A percentile compares a stretch with the other conserved stretches of the same genome.
Evolutionary conservation across 2,329 filamentous ascomycete species (phyloP).

Genomic region (Fusarium avenaceum): DNA sequence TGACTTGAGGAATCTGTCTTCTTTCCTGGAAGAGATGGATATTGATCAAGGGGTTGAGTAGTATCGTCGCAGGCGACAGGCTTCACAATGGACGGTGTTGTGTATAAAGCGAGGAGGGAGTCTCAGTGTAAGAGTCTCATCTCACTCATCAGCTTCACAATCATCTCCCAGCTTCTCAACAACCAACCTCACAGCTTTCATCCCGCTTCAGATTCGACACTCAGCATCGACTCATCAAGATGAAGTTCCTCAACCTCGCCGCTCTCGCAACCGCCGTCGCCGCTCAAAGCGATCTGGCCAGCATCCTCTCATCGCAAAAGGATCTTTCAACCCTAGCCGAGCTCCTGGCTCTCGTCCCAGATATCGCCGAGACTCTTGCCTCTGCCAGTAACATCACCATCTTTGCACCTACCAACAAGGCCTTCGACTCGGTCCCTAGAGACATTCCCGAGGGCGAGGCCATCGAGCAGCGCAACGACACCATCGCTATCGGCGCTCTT

Average conservation of each 20-base stretch:
- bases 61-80: not conserved
- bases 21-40: not conserved
- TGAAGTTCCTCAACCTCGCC: slow-evolving; percentile 32
- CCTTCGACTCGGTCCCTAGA: slow-evolving; percentile 52
- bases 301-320: slow-evolving; percentile 35
- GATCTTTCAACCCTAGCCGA: slow-evolving; percentile 38
- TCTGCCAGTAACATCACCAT: slow-evolving; percentile 53
- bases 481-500: slow-evolving; percentile 51
- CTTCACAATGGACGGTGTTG: slow-evolving; percentile 1
- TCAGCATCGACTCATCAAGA: slow-evolving; percentile 1
- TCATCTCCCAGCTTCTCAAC: not conserved
- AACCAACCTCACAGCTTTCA: not conserved
- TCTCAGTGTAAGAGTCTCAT: not conserved
- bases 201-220: not conserved
- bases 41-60: not conserved
- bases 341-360: slow-evolving; percentile 38
- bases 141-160: slow-evolving; percentile 16
- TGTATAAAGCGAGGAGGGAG: slow-evolving; percentile 28
- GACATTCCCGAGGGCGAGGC: slow-evolving; percentile 53
- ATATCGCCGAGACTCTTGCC: slow-evolving; percentile 51
- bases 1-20: not conserved
- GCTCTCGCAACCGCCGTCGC: slow-evolving; percentile 31
- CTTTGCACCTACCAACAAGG: slow-evolving; percentile 54
- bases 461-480: slow-evolving; percentile 50
- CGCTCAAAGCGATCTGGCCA: slow-evolving; percentile 35